Evolutionary conservation across 2,329 filamentous ascomycete genomes (phyloP), one percentile per base, ranked within the genome.

Genomic region (Massarina eburnea): DNA sequence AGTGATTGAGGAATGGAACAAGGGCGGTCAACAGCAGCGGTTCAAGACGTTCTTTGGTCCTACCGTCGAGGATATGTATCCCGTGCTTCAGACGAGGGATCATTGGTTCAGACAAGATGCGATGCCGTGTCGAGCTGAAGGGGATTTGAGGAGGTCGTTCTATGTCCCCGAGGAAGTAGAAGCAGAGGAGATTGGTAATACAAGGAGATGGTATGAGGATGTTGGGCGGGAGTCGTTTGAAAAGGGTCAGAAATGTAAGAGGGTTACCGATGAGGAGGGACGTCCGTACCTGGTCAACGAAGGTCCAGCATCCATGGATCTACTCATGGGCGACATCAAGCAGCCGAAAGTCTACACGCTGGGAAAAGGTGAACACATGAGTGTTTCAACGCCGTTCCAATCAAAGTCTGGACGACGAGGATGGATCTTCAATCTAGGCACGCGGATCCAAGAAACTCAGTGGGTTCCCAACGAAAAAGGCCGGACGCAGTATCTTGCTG

Each of bases 401-500:
- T 44, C 59, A 8, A 54, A 52, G 24, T 56, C 53, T 29, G 66
- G 53, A 27, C 64, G 70, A 45, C 58, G 57, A 30, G 75, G 73
- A 3, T 85, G 81, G 78, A 58, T 84, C 2, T 55, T 85, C 36
- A 81, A 83, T 56, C 46, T 83, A 17, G 81, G 80, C 3, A 71
- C 72, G 1, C 77, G 74, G 39, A 63, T 83, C 8, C 75, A 80
- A 50, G 77, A 76, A 26, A 54, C 74, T 4, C 72, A 75, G 30
- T 78, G 75, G 75, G 67, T 59, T 4, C 65, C 70, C 5, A 71
- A 71, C 26, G 68, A 72, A 38, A 46, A 68, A 17, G 73, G 72
- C 2, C 53, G 59, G n/a, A 71, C 67, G 17, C 82, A 85, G 52
- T 84, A 82, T 63, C 71, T 85, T 6, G 79, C 80, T 15, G 65